Evolutionary conservation across 306 rosid species (phyloP).

Genomic region (Corylus americana): DNA sequence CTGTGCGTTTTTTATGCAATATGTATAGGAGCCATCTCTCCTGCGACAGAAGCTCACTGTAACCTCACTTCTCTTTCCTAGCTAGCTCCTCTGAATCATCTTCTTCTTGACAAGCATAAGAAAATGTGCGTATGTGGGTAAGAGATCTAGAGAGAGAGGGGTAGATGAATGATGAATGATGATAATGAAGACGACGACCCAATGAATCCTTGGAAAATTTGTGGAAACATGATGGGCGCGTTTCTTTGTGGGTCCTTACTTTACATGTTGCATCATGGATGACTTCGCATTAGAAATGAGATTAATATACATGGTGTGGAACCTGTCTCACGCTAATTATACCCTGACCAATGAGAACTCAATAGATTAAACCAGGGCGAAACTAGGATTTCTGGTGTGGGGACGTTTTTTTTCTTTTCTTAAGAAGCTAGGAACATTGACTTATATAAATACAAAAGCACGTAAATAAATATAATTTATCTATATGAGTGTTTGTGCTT

Average conservation of each 20-base stretch:
- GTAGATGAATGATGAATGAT: too few species aligned
- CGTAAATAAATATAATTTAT: too few species aligned
- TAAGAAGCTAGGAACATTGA: too few species aligned
- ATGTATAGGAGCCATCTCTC: slow-evolving; percentile 28
- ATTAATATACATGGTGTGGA: not conserved
- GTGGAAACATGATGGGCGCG: not conserved
- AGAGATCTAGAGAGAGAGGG: too few species aligned
- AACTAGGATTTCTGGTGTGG: too few species aligned
- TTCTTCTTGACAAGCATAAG: too few species aligned
- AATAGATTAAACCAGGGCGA: too few species aligned
- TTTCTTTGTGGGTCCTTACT: not conserved
- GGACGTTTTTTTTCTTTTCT: too few species aligned
- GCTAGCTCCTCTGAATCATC: not conserved
- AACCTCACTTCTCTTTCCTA: not conserved
- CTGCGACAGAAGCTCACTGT: slow-evolving; percentile 34
- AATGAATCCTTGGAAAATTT: not conserved
- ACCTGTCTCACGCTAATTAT: not conserved
- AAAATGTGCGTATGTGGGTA: too few species aligned
- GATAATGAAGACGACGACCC: too few species aligned
- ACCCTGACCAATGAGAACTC: not conserved
- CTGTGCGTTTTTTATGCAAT: not conserved
- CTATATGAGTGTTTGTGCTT: too few species aligned
- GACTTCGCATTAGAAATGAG: not conserved
- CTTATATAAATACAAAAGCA: too few species aligned
- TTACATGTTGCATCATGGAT: not conserved